A percentile compares a stretch with the other conserved stretches of the same genome.
Evolutionary conservation across 345 rosid genomes (phyloP).

Genomic region (Syzygium aqueum): DNA sequence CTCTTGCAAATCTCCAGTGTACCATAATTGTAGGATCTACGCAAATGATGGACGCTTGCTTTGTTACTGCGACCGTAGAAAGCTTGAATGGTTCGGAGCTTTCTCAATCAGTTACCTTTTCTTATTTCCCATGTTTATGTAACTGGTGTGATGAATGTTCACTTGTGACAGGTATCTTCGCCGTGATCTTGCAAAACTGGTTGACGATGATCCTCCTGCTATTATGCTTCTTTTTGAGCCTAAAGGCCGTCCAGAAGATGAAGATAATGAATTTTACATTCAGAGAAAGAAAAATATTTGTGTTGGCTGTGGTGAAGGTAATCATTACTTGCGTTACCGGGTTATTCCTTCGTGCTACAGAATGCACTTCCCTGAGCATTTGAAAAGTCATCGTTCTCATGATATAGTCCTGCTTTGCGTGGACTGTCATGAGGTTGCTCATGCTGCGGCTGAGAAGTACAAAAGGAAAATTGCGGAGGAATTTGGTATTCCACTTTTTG

Average conservation of each 20-base stretch:
- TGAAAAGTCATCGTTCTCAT: conserved; percentile 98
- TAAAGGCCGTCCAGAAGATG: conserved; percentile 97
- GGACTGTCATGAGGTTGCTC: conserved; percentile 95
- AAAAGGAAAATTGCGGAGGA: conserved; percentile 65
- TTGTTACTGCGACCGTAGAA: conserved; percentile 85
- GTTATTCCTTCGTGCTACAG: conserved; percentile 96
- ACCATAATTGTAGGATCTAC: conserved; percentile 90
- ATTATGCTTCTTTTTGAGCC: conserved; percentile 93
- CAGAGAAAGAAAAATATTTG: conserved; percentile 92
- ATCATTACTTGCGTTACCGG: conserved; percentile 86
- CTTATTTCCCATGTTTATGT: not conserved
- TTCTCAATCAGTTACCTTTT: not conserved
- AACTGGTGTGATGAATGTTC: not conserved
- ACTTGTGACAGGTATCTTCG: conserved; percentile 50
- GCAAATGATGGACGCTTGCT: conserved; percentile 90
- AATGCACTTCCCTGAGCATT: conserved; percentile 93
- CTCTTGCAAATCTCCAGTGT: conserved; percentile 96
- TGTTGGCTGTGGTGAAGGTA: conserved; percentile 93
- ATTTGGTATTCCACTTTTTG: conserved; percentile 82
- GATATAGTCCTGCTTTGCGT: conserved; percentile 95
- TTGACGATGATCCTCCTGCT: conserved; percentile 76
- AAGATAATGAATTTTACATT: conserved; percentile 88
- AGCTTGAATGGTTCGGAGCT: conserved; percentile 76
- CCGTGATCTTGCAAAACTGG: conserved; percentile 72
- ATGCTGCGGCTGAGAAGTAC: conserved; percentile 93